Evolutionary conservation across 306 rosid species (phyloP).

Genomic region (Fragaria iinumae): DNA sequence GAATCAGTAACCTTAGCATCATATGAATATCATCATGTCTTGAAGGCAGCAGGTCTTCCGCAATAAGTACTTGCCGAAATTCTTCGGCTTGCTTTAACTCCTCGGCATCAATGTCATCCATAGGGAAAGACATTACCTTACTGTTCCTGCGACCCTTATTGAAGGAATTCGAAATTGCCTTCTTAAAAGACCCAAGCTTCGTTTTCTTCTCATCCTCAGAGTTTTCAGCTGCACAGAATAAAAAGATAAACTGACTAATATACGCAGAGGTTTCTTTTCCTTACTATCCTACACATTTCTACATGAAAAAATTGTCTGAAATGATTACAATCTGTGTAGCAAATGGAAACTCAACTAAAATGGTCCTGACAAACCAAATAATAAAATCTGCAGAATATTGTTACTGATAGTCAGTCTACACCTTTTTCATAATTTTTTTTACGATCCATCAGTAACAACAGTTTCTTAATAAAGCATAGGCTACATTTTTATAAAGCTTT

Average conservation of each 20-base stretch:
- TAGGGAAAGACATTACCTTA: constrained; percentile 58
- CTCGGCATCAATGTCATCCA: constrained; percentile 66
- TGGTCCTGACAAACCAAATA: neutral
- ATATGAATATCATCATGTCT: constrained; percentile 75
- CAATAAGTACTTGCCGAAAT: constrained; percentile 68
- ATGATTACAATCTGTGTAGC: neutral
- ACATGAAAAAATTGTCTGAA: neutral
- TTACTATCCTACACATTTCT: neutral
- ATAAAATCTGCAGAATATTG: neutral
- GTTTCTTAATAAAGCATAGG: neutral
- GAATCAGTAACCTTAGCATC: constrained; percentile 64
- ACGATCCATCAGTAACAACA: neutral
- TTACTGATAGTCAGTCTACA: neutral
- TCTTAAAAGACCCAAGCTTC: constrained; percentile 70
- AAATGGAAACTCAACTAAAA: neutral
- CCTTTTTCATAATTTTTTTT: neutral
- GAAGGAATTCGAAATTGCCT: constrained; percentile 63
- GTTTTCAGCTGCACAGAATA: constrained; percentile 32
- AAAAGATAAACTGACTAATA: constrained; percentile 8
- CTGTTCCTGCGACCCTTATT: constrained; percentile 73
- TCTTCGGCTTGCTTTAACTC: constrained; percentile 68
- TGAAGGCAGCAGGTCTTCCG: constrained; percentile 75
- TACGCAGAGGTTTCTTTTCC: constrained; percentile 2
- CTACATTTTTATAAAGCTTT: neutral
- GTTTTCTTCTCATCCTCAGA: constrained; percentile 79